Percentiles rank a stretch among this genome's conserved stretches.
These are phyloP conservation scores for Candida ponderosae DNA, from an alignment of 805 yeast species.

Conservation along the genomic window DNA sequence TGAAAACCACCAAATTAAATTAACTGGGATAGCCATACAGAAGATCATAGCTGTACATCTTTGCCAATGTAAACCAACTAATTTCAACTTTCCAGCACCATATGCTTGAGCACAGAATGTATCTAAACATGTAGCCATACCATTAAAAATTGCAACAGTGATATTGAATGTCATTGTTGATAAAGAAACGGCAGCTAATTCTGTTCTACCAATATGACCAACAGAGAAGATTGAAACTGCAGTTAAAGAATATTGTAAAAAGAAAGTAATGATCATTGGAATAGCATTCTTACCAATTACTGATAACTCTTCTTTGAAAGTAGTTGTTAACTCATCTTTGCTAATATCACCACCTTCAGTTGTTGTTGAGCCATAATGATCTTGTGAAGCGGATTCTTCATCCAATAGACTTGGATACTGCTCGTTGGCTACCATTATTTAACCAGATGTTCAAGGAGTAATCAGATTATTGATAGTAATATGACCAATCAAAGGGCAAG, in stretches of 20 bases:
- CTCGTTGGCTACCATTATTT: too few relatives aligned
- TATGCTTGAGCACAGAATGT: slow-evolving; percentile 81
- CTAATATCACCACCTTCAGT: not conserved
- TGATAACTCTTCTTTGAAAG: slow-evolving; percentile 19
- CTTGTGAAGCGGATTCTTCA: not conserved
- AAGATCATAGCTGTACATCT: slow-evolving; percentile 51
- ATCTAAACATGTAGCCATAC: slow-evolving; percentile 75
- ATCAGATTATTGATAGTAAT: too few relatives aligned
- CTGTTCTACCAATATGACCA: slow-evolving; percentile 75
- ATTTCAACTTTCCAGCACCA: slow-evolving; percentile 62
- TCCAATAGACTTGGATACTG: too few relatives aligned
- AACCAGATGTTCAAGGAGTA: too few relatives aligned
- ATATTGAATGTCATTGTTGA: slow-evolving; percentile 81
- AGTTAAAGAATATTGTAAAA: slow-evolving; percentile 49
- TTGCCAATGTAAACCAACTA: slow-evolving; percentile 71
- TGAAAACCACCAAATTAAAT: slow-evolving; percentile 55
- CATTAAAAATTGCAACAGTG: slow-evolving; percentile 74
- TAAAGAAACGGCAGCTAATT: slow-evolving; percentile 76
- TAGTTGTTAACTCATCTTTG: not conserved
- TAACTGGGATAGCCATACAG: slow-evolving; percentile 36
- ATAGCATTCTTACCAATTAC: slow-evolving; percentile 34
- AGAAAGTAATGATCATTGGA: slow-evolving; percentile 51
- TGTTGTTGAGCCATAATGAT: not conserved
- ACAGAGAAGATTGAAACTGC: slow-evolving; percentile 58
- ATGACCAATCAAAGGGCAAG: too few relatives aligned